Conservation (phyloP, 129 eudicot genomes). For the Pulicaria dysenterica region DNA sequence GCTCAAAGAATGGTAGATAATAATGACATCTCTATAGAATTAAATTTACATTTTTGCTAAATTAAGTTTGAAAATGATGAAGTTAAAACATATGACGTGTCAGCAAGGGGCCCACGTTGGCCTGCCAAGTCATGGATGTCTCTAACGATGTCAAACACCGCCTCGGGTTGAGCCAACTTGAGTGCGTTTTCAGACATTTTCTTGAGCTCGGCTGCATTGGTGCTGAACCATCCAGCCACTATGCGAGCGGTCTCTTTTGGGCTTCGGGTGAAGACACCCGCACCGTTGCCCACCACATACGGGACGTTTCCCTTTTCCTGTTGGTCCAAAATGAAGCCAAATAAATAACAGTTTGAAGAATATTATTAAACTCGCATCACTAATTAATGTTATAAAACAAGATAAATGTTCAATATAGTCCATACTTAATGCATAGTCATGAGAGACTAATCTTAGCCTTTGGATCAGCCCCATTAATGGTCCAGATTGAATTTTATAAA, state of each 20-base stretch:
- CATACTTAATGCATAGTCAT: too few species aligned
- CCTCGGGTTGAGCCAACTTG: slow-evolving; percentile 84
- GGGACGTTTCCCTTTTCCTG: slow-evolving; percentile 98
- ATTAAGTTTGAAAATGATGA: slow-evolving; percentile 73
- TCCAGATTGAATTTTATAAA: too few species aligned
- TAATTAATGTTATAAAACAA: too few species aligned
- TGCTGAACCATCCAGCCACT: slow-evolving; percentile 96
- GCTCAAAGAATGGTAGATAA: slow-evolving; percentile 36
- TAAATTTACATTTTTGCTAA: slow-evolving; percentile 35
- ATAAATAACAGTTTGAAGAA: background rate
- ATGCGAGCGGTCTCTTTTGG: slow-evolving; percentile 71
- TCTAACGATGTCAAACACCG: slow-evolving; percentile 92
- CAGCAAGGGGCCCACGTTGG: slow-evolving; percentile 76
- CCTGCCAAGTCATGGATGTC: slow-evolving; percentile 83
- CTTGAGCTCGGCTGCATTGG: slow-evolving; percentile 63
- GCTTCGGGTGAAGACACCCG: slow-evolving; percentile 85
- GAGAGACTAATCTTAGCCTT: too few species aligned
- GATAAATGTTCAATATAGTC: too few species aligned
- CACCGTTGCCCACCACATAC: slow-evolving; percentile 88
- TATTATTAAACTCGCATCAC: background rate
- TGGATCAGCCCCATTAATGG: too few species aligned
- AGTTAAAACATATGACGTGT: slow-evolving; percentile 59
- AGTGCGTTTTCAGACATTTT: slow-evolving; percentile 83
- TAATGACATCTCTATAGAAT: background rate
- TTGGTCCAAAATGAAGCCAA: background rate